Evolutionary conservation across 305 asterid species (phyloP).

Genomic region (Solanum chacoense): DNA sequence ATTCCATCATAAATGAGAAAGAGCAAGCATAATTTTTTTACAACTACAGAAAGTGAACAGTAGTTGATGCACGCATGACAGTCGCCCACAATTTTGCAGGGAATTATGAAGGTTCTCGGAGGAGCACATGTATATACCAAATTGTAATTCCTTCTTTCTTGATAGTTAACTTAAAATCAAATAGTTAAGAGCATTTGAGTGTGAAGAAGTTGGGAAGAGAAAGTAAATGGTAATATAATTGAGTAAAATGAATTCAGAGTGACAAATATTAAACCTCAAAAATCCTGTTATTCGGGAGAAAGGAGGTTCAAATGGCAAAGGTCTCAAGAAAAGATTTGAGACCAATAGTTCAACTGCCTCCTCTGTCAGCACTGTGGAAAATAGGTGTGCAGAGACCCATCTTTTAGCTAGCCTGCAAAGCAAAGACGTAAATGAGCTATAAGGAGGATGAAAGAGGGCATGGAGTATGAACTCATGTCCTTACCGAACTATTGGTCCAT

Average conservation of each 20-base stretch:
- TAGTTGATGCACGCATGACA: background rate
- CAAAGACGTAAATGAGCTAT: constrained; percentile 1
- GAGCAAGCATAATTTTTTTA: background rate
- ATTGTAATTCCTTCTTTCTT: background rate
- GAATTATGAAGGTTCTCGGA: background rate
- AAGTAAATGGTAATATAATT: background rate
- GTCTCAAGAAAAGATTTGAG: constrained; percentile 73
- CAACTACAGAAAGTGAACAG: background rate
- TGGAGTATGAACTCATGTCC: constrained; percentile 2
- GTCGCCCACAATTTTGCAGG: background rate
- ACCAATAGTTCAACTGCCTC: constrained; percentile 94
- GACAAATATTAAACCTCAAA: constrained; percentile 40
- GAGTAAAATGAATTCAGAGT: background rate
- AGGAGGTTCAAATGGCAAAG: constrained; percentile 72
- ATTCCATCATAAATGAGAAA: background rate
- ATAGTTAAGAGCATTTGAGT: background rate
- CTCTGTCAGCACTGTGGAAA: constrained; percentile 61
- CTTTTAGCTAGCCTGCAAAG: constrained; percentile 87
- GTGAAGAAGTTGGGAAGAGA: background rate
- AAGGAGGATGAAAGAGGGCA: background rate
- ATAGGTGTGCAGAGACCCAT: constrained; percentile 92
- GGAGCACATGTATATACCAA: background rate
- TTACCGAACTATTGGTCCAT: constrained; percentile 84
- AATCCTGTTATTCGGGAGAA: constrained; percentile 75
- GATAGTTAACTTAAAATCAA: background rate